phyloP scores from a whole-genome alignment of 2,329 filamentous ascomycete genomes.

The Nigrospora osmanthi region DNA sequence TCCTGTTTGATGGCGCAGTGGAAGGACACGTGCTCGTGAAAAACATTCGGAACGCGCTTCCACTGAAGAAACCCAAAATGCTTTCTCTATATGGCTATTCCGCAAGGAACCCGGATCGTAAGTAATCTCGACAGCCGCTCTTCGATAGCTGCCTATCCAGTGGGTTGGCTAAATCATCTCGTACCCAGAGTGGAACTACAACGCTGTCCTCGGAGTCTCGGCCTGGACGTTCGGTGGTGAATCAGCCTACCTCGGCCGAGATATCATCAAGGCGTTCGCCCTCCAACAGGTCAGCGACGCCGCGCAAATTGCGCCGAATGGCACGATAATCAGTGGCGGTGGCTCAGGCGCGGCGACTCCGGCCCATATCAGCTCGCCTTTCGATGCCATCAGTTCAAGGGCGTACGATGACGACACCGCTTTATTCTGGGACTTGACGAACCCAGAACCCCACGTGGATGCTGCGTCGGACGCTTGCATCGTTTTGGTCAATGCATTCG shows the following conservation, averaged over 20 bases:
- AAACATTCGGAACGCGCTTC: constrained; percentile 47
- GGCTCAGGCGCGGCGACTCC: constrained; percentile 41
- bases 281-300: constrained; percentile 22
- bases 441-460: constrained; percentile 38
- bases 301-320: constrained; percentile 36
- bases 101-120: constrained; percentile 32
- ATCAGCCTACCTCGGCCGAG: constrained; percentile 23
- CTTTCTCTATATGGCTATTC: constrained; percentile 59
- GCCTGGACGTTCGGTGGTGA: constrained; percentile 32
- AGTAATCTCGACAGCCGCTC: too few relatives aligned
- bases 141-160: too few relatives aligned
- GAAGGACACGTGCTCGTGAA: constrained; percentile 60
- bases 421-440: constrained; percentile 52
- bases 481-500: constrained; percentile 60
- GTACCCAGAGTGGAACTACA: constrained; percentile 23
- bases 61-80: constrained; percentile 39
- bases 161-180: too few relatives aligned
- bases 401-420: constrained; percentile 48
- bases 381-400: constrained; percentile 43
- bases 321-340: constrained; percentile 35
- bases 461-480: constrained; percentile 55
- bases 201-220: constrained; percentile 25
- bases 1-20: constrained; percentile 46
- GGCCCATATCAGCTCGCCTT: constrained; percentile 41
- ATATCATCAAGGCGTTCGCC: constrained; percentile 17